phyloP scores from a whole-genome alignment of 768 basidiomycete species.

The Trichaptum fuscoviolaceum region DNA sequence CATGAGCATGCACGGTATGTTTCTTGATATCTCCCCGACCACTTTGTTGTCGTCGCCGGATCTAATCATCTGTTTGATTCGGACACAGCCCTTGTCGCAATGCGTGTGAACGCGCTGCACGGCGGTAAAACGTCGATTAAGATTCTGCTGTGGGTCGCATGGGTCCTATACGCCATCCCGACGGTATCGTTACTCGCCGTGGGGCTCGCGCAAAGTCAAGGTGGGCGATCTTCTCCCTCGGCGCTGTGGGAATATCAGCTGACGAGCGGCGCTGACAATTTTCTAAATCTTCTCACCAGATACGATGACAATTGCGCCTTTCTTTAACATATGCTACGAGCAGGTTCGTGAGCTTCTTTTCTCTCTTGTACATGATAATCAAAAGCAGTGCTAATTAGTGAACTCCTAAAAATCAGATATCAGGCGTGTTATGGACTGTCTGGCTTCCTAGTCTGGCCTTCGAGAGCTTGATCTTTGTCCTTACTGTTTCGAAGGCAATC shows the following conservation, averaged over 20 bases:
- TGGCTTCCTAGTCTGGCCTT: conserved; percentile 2
- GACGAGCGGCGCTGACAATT: background rate
- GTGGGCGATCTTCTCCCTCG: background rate
- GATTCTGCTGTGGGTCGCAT: background rate
- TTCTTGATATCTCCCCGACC: background rate
- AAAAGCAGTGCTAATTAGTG: background rate
- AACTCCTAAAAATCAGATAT: background rate
- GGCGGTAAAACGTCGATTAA: conserved; percentile 2
- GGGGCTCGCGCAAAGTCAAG: background rate
- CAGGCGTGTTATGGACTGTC: background rate
- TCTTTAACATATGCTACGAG: conserved; percentile 3
- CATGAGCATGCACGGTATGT: conserved; percentile 5
- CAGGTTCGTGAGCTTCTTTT: background rate
- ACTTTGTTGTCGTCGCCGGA: background rate
- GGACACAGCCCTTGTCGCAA: conserved; percentile 1
- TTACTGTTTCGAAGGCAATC: conserved; percentile 1
- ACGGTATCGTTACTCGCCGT: background rate
- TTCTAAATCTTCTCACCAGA: background rate
- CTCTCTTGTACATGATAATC: background rate
- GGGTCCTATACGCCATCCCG: background rate
- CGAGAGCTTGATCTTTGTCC: background rate
- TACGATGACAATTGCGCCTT: background rate
- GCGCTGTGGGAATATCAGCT: background rate
- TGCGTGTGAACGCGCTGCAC: conserved; percentile 1
- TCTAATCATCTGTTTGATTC: background rate